Evolutionary conservation across 2,329 filamentous ascomycete genomes (phyloP), one percentile per base, ranked within the genome.

Genomic region (Apiospora sp.): DNA sequence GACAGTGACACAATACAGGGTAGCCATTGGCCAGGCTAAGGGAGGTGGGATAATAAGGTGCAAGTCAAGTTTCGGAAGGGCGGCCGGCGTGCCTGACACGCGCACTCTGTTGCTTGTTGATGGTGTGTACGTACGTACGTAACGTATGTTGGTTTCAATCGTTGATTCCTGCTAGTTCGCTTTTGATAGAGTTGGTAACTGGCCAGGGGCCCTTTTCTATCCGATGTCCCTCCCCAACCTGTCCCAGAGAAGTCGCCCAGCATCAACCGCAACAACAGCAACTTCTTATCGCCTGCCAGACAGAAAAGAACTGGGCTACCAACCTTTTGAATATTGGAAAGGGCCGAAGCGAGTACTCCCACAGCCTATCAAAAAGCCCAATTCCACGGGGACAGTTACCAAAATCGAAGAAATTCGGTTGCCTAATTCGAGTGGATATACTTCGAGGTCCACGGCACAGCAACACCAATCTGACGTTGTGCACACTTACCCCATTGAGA

Each of bases 311-410:
- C 54, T 74, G 6, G 73, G 73, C 14, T 74, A 74, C 69, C 67
- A 54, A 19, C 73, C 73, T 14, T 74, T 74, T 34, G 73, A 74
- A 58, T 74, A 74, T 68, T 74, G 73, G 73, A 74, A 74, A 51
- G 73, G 73, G 58, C 73, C 73, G n/a, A 74, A 71, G 61, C 67
- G n/a, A 44, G 16, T 44, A 30, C 67, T 44, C 43, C 67, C 67
- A 30, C 68, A 43, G 41, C 68, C 46, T 41, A 30, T 54, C 27
- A 22, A 43, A 37, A 34, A 70, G 22, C 43, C 69, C 58, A 71
- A 48, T 51, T 22, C 34, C 54, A 34, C n/a, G 64, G 49, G 64
- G 13, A 69, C 64, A 44, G 44, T 67, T 48, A 71, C 72, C 48
- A 73, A 64, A 48, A 68, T 71, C 69, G 46, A 64, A 48, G 72